Percentiles rank a stretch among this genome's conserved stretches.
Conservation (phyloP, 2,329 filamentous ascomycete species). For the Phyllachora maydis region DNA sequence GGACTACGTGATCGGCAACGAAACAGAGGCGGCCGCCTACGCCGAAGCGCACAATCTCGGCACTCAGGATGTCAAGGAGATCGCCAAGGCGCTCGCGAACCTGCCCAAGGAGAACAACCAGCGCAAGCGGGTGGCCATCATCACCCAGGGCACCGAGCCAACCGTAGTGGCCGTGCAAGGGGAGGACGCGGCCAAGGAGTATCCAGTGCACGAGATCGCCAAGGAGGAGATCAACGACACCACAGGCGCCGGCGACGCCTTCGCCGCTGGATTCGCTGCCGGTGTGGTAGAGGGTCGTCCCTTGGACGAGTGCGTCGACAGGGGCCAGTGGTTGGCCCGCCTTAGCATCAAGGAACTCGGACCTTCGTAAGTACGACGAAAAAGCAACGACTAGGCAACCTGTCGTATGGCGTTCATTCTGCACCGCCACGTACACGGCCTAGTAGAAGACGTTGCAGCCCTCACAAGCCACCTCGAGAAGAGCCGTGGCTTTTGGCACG, state of each 20-base stretch:
- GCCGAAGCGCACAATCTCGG: constrained; percentile 60
- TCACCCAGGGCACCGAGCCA: constrained; percentile 87
- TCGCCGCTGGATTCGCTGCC: constrained; percentile 83
- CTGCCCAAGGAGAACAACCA: constrained; percentile 81
- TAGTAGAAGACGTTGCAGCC: too few relatives aligned
- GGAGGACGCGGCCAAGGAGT: constrained; percentile 51
- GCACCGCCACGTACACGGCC: too few relatives aligned
- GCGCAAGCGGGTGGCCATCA: constrained; percentile 67
- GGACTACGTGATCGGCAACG: constrained; percentile 93
- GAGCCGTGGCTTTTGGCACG: not conserved
- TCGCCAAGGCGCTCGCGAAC: constrained; percentile 68
- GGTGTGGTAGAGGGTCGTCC: constrained; percentile 72
- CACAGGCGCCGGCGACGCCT: constrained; percentile 91
- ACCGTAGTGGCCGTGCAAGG: constrained; percentile 68
- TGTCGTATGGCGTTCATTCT: not conserved
- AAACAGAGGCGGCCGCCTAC: constrained; percentile 81
- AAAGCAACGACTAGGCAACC: too few relatives aligned
- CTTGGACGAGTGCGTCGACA: constrained; percentile 61
- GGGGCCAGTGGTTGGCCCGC: constrained; percentile 91
- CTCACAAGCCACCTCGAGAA: not conserved
- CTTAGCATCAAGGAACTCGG: constrained; percentile 90
- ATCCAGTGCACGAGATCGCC: constrained; percentile 61
- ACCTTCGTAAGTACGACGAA: constrained; percentile 83
- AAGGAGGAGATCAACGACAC: constrained; percentile 77
- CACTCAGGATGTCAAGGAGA: constrained; percentile 61